phyloP scores from a whole-genome alignment of 306 rosid species.

The Begonia peltatifolia region DNA sequence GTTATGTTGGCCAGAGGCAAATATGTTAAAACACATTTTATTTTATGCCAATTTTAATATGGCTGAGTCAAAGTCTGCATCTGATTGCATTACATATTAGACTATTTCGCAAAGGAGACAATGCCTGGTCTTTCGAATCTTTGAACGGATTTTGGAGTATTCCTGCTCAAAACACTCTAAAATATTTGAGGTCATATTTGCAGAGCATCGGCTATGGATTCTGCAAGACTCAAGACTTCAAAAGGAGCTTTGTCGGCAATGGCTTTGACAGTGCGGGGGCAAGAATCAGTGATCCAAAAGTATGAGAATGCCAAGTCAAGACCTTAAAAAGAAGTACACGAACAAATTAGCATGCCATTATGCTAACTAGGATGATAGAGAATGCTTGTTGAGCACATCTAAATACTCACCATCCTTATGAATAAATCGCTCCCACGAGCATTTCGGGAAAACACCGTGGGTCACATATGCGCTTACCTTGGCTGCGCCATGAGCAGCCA shows the following conservation, averaged over 20 bases:
- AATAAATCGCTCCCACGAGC: conserved; percentile 65
- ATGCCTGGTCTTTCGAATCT: too few species aligned
- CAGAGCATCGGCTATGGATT: conserved; percentile 74
- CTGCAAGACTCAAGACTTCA: conserved; percentile 81
- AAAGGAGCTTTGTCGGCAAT: conserved; percentile 64
- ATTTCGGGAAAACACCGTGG: conserved; percentile 83
- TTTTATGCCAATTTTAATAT: too few species aligned
- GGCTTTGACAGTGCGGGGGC: conserved; percentile 72
- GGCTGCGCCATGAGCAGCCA: conserved; percentile 78
- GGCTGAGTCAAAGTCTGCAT: too few species aligned
- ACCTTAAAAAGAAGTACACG: conserved; percentile 20
- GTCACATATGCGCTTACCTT: conserved; percentile 89
- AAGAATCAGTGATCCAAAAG: conserved; percentile 98
- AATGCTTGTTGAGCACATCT: conserved; percentile 1
- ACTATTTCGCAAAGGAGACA: too few species aligned
- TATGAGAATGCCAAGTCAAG: conserved; percentile 45
- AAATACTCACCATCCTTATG: conserved; percentile 48
- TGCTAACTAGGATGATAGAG: background rate
- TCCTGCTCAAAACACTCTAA: background rate
- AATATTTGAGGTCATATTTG: conserved; percentile 29
- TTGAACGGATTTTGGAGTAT: too few species aligned
- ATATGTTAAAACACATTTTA: too few species aligned
- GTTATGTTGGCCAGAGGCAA: too few species aligned
- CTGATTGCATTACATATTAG: too few species aligned
- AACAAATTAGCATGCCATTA: conserved; percentile 4